Evolutionary conservation across 768 basidiomycete genomes (phyloP).

Genomic region (Boletus sp.): DNA sequence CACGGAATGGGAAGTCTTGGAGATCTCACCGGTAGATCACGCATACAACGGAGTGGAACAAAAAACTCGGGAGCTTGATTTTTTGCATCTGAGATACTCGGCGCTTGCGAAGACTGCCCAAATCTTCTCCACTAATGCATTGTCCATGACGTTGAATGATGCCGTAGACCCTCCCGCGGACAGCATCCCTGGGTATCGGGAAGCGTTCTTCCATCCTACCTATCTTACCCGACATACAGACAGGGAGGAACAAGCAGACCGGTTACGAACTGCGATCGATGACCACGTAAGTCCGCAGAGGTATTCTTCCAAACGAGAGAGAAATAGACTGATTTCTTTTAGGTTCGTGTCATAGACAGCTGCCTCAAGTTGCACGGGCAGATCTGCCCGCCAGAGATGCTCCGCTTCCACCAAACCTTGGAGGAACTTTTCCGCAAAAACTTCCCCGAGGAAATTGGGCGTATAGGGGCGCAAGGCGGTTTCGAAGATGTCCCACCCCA

Average conservation of each 20-base stretch:
- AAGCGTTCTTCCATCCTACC: conserved; percentile 67
- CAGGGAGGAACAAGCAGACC: conserved; percentile 64
- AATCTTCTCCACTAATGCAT: conserved; percentile 67
- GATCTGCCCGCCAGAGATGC: conserved; percentile 82
- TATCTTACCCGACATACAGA: conserved; percentile 70
- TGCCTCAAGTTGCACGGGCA: conserved; percentile 81
- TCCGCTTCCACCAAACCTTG: conserved; percentile 89
- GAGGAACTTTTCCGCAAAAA: conserved; percentile 83
- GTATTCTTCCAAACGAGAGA: background rate
- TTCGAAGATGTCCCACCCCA: conserved; percentile 46
- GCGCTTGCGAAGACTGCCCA: conserved; percentile 76
- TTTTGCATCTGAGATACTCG: conserved; percentile 66
- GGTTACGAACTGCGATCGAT: conserved; percentile 71
- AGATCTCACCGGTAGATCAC: conserved; percentile 82
- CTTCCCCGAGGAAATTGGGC: conserved; percentile 77
- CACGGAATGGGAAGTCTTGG: conserved; percentile 59
- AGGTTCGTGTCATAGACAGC: conserved; percentile 79
- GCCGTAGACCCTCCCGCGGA: conserved; percentile 81
- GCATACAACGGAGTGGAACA: conserved; percentile 78
- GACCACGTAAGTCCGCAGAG: conserved; percentile 57
- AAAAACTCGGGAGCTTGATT: conserved; percentile 74
- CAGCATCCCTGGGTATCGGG: conserved; percentile 72
- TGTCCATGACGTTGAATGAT: conserved; percentile 84
- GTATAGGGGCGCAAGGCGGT: conserved; percentile 57
- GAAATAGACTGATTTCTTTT: conserved; percentile 2